Evolutionary conservation across 805 yeast genomes (phyloP), one percentile per base, ranked within the genome.

Genomic region (Saturnispora besseyi): DNA sequence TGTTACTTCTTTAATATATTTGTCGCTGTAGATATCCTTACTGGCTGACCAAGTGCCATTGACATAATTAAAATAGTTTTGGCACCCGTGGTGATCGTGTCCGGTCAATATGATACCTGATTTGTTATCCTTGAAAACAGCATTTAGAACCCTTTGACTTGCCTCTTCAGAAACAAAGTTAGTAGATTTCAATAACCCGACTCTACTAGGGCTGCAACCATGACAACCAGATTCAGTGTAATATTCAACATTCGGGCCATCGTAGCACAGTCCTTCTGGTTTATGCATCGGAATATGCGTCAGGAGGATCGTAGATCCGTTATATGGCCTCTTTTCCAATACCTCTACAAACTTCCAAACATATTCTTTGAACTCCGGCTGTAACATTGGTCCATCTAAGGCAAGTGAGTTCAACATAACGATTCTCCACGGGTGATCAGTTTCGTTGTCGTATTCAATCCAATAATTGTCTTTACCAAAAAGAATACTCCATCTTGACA

Each of bases 51-150:
- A 85, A 15, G 62, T 60, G 1, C 62, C 61, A 8, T 55, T 53
- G 45, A 74, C 63, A 51, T 60, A 71, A 61, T 76, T 78, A 63
- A 85, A 87, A 64, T 75, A 73, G 34, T 81, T 77, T 57, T 80
- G 82, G 62, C 99, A 93, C 1, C 99, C 99, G 56, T 83, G 90
- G 61, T 93, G 99, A 62, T 93, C 99, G 66, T 93, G 99, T 1
- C 99, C 99, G 0, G 96, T 87, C 40, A 91, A 67, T 3, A 93
- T 79, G 9, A 91, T 72, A 21, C 98, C 98, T 18, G 84, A 80
- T 54, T 78, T 77, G 8, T 71, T 66, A 56, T 76, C 76, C 36
- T 78, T 78, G 62, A 91, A 91, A 13, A 87, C 74, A n/a, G 82
- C 73, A 57, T 84, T 74, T 56, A 93, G 65, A 2, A 91, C 81